Percentiles rank a stretch among this genome's conserved stretches.
phyloP scores from a whole-genome alignment of 2,329 filamentous ascomycete genomes.

The Zelopaecilomyces penicillatus region DNA sequence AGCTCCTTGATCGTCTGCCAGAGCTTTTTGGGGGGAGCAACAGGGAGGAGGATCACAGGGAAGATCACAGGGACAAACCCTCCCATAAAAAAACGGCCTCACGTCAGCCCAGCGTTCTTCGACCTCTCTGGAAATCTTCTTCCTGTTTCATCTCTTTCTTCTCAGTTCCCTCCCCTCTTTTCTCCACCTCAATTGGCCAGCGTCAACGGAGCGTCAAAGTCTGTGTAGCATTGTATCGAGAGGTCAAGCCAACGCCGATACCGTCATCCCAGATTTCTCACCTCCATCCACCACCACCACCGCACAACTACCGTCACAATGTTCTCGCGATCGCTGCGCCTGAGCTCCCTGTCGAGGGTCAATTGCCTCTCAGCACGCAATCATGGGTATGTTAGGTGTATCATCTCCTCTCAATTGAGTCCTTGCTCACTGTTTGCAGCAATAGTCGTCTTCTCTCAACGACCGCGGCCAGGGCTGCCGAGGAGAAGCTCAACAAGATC shows the following conservation, averaged over 20 bases:
- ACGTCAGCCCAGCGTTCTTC: conserved; percentile 2
- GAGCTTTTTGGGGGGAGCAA: conserved; percentile 14
- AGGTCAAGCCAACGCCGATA: no score
- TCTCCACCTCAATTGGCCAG: conserved; percentile 20
- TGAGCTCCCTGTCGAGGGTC: conserved; percentile 11
- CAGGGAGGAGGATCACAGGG: conserved; percentile 30
- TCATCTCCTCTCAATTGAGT: not conserved
- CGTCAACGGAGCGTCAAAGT: not conserved
- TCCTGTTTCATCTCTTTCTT: no score
- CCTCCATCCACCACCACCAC: not conserved
- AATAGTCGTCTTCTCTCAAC: conserved; percentile 42
- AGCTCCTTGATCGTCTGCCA: no score
- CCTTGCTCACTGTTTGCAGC: not conserved
- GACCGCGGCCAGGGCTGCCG: conserved; percentile 38
- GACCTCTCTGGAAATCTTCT: no score
- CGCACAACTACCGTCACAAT: conserved; percentile 7
- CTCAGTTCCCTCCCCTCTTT: conserved; percentile 2
- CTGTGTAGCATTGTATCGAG: not conserved
- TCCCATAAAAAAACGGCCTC: conserved; percentile 12
- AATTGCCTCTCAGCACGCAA: conserved; percentile 8
- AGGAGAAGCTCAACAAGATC: conserved; percentile 68
- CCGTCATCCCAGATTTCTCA: conserved; percentile 10
- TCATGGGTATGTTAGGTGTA: conserved; percentile 8
- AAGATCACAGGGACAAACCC: conserved; percentile 25
- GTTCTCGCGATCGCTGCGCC: conserved; percentile 13